Conservation (phyloP, 2,329 filamentous ascomycete species). For the Alternaria gaisen region DNA sequence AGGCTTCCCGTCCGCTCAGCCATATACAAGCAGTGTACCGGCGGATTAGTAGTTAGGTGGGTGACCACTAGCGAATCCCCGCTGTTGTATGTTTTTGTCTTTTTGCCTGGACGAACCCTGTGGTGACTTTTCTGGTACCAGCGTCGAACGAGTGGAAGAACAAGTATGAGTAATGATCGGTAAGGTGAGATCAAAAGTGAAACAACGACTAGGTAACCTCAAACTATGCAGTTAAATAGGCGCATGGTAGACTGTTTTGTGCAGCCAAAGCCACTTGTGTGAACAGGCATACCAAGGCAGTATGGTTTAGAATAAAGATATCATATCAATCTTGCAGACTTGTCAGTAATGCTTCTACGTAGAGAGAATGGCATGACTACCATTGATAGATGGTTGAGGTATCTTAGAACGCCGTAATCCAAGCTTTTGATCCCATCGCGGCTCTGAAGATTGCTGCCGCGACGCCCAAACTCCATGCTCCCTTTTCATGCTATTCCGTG, state of each 20-base stretch:
- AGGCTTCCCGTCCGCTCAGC: slow-evolving; percentile 6
- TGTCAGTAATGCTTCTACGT: background rate
- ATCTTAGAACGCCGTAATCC: slow-evolving; percentile 6
- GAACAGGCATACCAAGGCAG: background rate
- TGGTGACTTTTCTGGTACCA: background rate
- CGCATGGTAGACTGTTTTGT: background rate
- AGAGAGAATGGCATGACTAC: slow-evolving; percentile 7
- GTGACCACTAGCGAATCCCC: slow-evolving; percentile 3
- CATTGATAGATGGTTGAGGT: slow-evolving; percentile 5
- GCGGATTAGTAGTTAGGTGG: slow-evolving; percentile 4
- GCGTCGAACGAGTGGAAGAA: background rate
- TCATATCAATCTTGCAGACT: background rate
- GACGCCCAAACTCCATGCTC: slow-evolving; percentile 9
- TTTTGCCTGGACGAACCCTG: background rate
- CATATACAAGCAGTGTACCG: slow-evolving; percentile 6
- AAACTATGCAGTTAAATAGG: background rate
- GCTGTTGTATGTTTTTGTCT: slow-evolving; percentile 6
- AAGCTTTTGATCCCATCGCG: background rate
- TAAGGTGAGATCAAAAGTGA: no score
- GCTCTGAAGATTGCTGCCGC: background rate
- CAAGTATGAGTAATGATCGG: no score
- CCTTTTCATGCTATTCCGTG: background rate
- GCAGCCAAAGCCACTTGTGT: background rate
- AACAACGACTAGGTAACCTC: background rate
- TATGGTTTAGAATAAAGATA: background rate